Base-by-base conservation (phyloP, 371 early-diverging fungal species). In the Actinomortierella ambigua region DNA sequence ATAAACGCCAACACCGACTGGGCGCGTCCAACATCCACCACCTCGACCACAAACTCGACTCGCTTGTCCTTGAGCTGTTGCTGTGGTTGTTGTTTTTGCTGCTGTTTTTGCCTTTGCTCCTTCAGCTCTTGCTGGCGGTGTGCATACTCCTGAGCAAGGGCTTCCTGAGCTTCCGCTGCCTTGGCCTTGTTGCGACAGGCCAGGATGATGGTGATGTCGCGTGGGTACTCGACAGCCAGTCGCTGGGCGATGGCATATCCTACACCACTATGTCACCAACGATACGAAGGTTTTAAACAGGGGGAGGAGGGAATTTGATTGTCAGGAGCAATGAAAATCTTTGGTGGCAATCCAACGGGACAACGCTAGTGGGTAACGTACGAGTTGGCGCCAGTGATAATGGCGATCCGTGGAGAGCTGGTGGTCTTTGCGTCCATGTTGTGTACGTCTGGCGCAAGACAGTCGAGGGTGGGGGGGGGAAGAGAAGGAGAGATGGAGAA, bases 201-300 rank as follows among this genome's bases (percentile, higher is more conserved):
- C 61, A 95, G 81, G 5, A 93, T 79, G n/a, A 92, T 60, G 8
- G 77, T 79, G 3, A 85, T 55, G n/a, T 63, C 48, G 3, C 66
- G 59, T 0, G 68, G 59, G 15, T 69, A 68, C 13, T 77, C 61
- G 22, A 77, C 65, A 15, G 88, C 65, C 6, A 95, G 79, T 0
- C 85, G 84, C 34, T 85, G 81, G 4, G 86, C 88, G 51, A 92
- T 88, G 14, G 88, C 88, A 62, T 83, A 87, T 4, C 94, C 94
- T 24, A 95, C 84, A 20, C 94, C 94, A 63, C 89, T 87, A 59
- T 23, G 34, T 27, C 50, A 27, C 39, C 26, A 22, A 27, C 20
- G 59, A 44, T 50, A 14, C 3, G 17, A 46, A 47, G 20, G 11
- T 27, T 41, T 40, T 23, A 20, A n/a, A 39, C 55, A 23, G 23